phyloP scores from a whole-genome alignment of 2,329 filamentous ascomycete species.

The Pseudogymnoascus verrucosus region DNA sequence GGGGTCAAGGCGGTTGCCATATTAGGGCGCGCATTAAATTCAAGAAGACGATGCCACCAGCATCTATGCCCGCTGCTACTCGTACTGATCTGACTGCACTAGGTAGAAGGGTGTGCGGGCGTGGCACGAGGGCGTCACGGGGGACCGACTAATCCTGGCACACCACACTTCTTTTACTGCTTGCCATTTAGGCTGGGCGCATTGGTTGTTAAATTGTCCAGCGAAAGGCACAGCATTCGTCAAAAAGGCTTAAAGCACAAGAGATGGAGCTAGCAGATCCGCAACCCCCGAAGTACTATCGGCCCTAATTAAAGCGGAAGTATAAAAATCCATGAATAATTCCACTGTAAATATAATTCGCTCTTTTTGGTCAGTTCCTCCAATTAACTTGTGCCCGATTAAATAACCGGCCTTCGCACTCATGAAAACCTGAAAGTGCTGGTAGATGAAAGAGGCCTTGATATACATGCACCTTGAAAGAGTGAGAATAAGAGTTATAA shows the following conservation, averaged over 20 bases:
- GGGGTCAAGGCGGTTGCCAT: not conserved
- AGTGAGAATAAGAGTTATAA: not conserved
- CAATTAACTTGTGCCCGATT: not conserved
- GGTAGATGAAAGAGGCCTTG: not conserved
- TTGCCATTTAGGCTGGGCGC: not conserved
- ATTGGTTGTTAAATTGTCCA: not conserved
- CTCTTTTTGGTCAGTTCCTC: not conserved
- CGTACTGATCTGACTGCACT: not conserved
- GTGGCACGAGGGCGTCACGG: not conserved
- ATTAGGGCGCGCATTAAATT: not conserved
- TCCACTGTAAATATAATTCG: not conserved
- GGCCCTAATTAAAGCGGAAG: not conserved
- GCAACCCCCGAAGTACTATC: not conserved
- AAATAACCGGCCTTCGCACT: not conserved
- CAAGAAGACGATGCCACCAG: not conserved
- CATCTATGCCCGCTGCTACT: not conserved
- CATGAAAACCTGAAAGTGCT: not conserved
- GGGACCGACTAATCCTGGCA: too few relatives aligned
- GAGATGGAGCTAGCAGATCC: not conserved
- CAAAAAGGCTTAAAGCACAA: not conserved
- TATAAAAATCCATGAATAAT: constrained; percentile 3
- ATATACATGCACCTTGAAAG: not conserved
- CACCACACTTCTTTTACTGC: not conserved
- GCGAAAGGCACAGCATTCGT: not conserved
- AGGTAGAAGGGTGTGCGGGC: not conserved